phyloP scores from a whole-genome alignment of 495 filamentous ascomycete species.

The Patellaria atrata region DNA sequence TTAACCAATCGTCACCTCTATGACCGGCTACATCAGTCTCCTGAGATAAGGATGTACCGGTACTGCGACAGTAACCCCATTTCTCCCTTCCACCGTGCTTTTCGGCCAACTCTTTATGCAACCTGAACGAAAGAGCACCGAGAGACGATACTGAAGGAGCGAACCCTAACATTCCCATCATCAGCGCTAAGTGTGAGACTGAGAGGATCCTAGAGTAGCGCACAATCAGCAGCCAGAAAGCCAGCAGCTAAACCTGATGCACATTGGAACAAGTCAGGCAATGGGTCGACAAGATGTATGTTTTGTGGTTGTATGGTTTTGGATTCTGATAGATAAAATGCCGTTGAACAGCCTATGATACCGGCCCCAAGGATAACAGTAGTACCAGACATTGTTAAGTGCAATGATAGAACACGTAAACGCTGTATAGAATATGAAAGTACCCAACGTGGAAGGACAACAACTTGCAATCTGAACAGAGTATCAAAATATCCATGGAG shows the following conservation, averaged over 20 bases:
- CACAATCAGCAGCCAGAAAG: constrained; percentile 60
- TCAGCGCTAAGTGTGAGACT: background rate
- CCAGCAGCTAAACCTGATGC: constrained; percentile 63
- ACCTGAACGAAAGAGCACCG: constrained; percentile 51
- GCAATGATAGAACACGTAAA: too few species aligned
- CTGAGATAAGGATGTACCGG: constrained; percentile 39
- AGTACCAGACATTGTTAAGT: constrained; percentile 7
- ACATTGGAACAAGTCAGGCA: constrained; percentile 48
- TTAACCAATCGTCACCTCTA: constrained; percentile 40
- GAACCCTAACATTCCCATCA: constrained; percentile 21
- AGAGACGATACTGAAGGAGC: constrained; percentile 36
- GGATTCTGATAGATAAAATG: constrained; percentile 53
- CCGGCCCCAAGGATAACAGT: constrained; percentile 67
- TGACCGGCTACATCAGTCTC: constrained; percentile 25
- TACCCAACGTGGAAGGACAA: constrained; percentile 9
- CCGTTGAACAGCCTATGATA: constrained; percentile 67
- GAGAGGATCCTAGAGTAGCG: background rate
- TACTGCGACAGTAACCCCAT: constrained; percentile 58
- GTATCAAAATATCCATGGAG: constrained; percentile 1
- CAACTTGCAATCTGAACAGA: background rate
- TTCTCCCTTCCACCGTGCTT: constrained; percentile 41
- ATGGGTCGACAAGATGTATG: constrained; percentile 58
- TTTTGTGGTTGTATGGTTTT: constrained; percentile 32
- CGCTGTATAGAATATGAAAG: constrained; percentile 8
- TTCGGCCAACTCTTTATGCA: constrained; percentile 46